A percentile compares a stretch with the other conserved stretches of the same genome.
These are phyloP conservation scores for Golubevia pallescens DNA, from an alignment of 1,284 basidiomycete species.

Conservation along the genomic window DNA sequence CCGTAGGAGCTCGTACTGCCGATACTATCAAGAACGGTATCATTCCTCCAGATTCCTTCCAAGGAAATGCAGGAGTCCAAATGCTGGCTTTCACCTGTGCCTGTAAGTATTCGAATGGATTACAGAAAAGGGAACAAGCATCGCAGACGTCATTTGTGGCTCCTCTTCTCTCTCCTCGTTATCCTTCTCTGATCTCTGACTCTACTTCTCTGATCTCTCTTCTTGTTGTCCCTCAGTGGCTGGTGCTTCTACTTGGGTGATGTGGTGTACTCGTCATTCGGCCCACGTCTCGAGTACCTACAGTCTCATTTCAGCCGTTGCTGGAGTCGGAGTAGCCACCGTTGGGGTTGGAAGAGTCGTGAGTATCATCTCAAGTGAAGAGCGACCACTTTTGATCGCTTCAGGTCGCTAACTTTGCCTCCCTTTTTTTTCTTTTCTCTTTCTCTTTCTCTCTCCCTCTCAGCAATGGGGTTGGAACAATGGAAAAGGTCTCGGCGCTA, in stretches of 20 bases:
- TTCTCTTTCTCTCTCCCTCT: too few species aligned
- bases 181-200: too few species aligned
- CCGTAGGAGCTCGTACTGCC: conserved; percentile 28
- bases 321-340: conserved; percentile 16
- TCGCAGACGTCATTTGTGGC: too few species aligned
- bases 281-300: conserved; percentile 16
- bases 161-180: too few species aligned
- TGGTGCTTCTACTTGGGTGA: conserved; percentile 16
- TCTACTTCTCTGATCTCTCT: too few species aligned
- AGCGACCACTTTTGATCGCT: too few species aligned
- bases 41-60: conserved; percentile 24
- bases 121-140: too few species aligned
- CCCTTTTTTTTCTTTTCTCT: too few species aligned
- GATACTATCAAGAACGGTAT: conserved; percentile 37
- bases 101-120: too few species aligned
- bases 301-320: conserved; percentile 15
- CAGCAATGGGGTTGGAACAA: conserved; percentile 22
- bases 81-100: conserved; percentile 36
- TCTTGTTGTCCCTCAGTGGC: too few species aligned
- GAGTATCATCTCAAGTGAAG: too few species aligned
- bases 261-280: conserved; percentile 18
- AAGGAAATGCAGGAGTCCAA: conserved; percentile 19
- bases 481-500: conserved; percentile 15
- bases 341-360: conserved; percentile 9
- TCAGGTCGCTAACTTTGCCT: too few species aligned